Conservation (phyloP, 1,284 basidiomycete species). For the Flammula alnicola region DNA sequence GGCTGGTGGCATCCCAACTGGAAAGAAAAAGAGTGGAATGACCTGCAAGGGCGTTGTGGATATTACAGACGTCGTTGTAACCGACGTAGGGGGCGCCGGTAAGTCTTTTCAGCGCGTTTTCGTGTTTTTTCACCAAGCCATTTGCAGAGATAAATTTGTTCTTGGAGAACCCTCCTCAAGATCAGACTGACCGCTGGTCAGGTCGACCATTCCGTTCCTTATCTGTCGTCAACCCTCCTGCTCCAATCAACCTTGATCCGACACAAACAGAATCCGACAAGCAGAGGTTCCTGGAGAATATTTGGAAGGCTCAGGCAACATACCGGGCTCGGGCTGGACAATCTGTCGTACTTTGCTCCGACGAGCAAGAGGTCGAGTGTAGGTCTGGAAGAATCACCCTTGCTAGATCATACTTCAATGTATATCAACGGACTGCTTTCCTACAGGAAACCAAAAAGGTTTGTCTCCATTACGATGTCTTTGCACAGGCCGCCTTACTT, state of each 20-base stretch:
- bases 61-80: slow-evolving; percentile 81
- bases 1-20: slow-evolving; percentile 55
- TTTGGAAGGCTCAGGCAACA: slow-evolving; percentile 85
- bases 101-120: slow-evolving; percentile 30
- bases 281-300: slow-evolving; percentile 81
- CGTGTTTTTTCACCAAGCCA: slow-evolving; percentile 8
- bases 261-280: slow-evolving; percentile 68
- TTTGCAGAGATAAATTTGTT: slow-evolving; percentile 81
- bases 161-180: slow-evolving; percentile 79
- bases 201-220: slow-evolving; percentile 81
- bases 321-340: slow-evolving; percentile 71
- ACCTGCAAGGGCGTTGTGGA: slow-evolving; percentile 88
- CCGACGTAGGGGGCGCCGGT: slow-evolving; percentile 87
- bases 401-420: slow-evolving; percentile 82
- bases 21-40: slow-evolving; percentile 81
- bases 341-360: slow-evolving; percentile 68
- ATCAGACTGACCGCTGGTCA: slow-evolving; percentile 83
- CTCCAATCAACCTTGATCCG: slow-evolving; percentile 66
- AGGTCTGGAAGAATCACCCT: slow-evolving; percentile 61
- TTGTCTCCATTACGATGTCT: slow-evolving; percentile 15
- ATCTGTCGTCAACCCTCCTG: slow-evolving; percentile 73
- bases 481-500: slow-evolving; percentile 1
- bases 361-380: slow-evolving; percentile 75
- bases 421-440: slow-evolving; percentile 82
- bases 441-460: slow-evolving; percentile 80